Base-by-base conservation (phyloP, 2,329 filamentous ascomycete genomes). In the Huntiella decipiens region DNA sequence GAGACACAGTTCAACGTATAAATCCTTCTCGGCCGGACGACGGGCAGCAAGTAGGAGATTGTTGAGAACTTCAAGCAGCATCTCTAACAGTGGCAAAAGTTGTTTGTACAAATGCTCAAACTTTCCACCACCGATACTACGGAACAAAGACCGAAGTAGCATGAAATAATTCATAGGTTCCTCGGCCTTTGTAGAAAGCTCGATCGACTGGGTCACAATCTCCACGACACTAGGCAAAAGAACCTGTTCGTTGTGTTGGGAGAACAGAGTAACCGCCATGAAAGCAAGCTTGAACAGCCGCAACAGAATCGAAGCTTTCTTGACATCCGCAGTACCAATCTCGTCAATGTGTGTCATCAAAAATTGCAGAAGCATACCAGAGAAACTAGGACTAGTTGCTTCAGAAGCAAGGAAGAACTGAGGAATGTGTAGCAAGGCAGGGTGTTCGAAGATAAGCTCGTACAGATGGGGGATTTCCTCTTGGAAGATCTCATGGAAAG, bases 131-230 rank as follows among this genome's bases (percentile, higher is more conserved):
- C 91, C 91, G 45, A 99, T 99, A 58, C 88, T 96, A 47, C 91
- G 69, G 60, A 99, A 99, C 1, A 99, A 66, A 0, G 87, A 95
- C 32, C 91, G 74, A 35, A 99, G 67, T 1, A 99, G 72, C 8
- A 95, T 70, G 62, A 98, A 99, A 63, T 98, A 98, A 60, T 99
- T 98, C 74, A 95, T 94, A 0, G 92, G 92, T 58, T 96, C 88
- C 55, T 95, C 86, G 0, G 91, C 92, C 48, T 82, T 92, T 5
- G 91, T 93, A 1, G 88, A 95, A 34, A 96, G 67, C 61, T 96
- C 85, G 51, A 99, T 95, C 6, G 88, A 96, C 61, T 93, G 87
- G 10, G 88, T 95, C 51, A 98, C 85, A 52, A 99, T 93, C 58
- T 92, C 92, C 46, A 92, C 87, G 43, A 98, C 88, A 59, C 98